A percentile compares a stretch with the other conserved stretches of the same genome.
Conservation (phyloP, 2,329 filamentous ascomycete genomes). For the Lecanoromycetidae sp. region DNA sequence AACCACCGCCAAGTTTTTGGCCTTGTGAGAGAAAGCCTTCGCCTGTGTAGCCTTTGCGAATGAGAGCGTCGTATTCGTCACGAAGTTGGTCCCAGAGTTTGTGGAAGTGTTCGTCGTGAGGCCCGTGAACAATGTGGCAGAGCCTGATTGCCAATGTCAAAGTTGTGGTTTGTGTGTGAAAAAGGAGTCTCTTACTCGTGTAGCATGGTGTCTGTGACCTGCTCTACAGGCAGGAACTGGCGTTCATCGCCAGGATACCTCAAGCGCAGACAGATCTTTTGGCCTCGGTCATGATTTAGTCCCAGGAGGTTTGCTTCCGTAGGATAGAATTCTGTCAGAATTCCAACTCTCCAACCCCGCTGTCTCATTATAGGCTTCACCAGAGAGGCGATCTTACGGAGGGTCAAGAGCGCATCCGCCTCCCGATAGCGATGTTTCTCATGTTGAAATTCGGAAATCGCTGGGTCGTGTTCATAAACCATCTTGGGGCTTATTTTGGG, state of each 20-base stretch:
- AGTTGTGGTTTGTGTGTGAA: not conserved
- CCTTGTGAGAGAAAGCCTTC: conserved; percentile 76
- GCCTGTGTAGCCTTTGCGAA: conserved; percentile 75
- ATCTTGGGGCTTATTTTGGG: not conserved
- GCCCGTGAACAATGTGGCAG: conserved; percentile 72
- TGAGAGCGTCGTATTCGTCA: conserved; percentile 66
- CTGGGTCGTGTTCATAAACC: conserved; percentile 36
- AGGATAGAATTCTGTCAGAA: conserved; percentile 78
- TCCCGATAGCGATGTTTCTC: conserved; percentile 37
- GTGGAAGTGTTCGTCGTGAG: conserved; percentile 73
- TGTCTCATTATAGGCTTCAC: conserved; percentile 94
- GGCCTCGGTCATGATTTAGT: conserved; percentile 65
- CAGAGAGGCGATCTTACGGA: conserved; percentile 72
- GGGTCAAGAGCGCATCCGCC: conserved; percentile 43
- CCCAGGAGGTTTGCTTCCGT: conserved; percentile 61
- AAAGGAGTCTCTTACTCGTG: conserved; percentile 50
- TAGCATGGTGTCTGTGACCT: conserved; percentile 79
- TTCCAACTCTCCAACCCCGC: conserved; percentile 64
- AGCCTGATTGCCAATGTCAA: conserved; percentile 35
- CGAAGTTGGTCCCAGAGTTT: conserved; percentile 80
- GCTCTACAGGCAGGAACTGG: conserved; percentile 69
- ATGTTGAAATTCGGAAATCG: conserved; percentile 42
- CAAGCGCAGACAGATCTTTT: conserved; percentile 70
- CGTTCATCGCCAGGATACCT: conserved; percentile 61
- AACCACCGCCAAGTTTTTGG: conserved; percentile 55